Percentiles rank a stretch among this genome's conserved stretches.
These are phyloP conservation scores for Rhodotorula paludigena DNA, from an alignment of 768 basidiomycete species.

Conservation along the genomic window DNA sequence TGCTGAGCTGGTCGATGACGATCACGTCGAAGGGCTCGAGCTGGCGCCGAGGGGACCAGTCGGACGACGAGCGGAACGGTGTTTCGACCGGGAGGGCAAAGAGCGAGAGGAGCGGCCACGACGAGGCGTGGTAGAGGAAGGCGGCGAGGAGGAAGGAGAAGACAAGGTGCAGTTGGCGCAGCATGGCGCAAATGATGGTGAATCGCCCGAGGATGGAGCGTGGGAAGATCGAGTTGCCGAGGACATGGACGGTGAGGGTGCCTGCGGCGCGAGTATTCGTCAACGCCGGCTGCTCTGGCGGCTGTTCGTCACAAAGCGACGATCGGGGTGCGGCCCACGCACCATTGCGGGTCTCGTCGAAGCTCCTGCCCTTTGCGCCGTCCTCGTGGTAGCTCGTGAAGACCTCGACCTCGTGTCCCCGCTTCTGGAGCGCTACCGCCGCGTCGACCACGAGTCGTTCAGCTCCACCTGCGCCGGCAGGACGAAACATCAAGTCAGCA, in stretches of 20 bases:
- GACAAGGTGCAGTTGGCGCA: conserved; percentile 78
- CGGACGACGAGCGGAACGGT: conserved; percentile 26
- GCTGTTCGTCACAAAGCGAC: no score
- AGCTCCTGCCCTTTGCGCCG: conserved; percentile 58
- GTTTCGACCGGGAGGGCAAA: conserved; percentile 15
- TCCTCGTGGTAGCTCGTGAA: conserved; percentile 92
- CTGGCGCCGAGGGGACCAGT: conserved; percentile 31
- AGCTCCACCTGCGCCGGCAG: conserved; percentile 66
- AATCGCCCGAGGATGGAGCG: conserved; percentile 72
- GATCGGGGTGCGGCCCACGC: no score
- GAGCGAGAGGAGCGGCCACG: conserved; percentile 36
- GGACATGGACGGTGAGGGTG: conserved; percentile 65
- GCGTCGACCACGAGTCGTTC: conserved; percentile 94
- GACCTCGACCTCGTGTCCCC: conserved; percentile 78
- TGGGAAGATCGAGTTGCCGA: conserved; percentile 70
- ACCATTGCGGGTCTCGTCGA: conserved; percentile 92
- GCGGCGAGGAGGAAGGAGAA: conserved; percentile 56
- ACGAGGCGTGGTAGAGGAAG: conserved; percentile 36
- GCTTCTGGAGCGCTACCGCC: conserved; percentile 74
- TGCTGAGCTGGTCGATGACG: conserved; percentile 91
- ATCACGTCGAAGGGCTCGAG: conserved; percentile 61
- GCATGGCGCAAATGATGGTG: conserved; percentile 82
- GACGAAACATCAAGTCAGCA: no score
- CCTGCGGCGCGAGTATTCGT: no score
- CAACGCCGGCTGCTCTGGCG: no score